Conservation (phyloP, 441 rosid species). For the Syzygium syzygioides region DNA sequence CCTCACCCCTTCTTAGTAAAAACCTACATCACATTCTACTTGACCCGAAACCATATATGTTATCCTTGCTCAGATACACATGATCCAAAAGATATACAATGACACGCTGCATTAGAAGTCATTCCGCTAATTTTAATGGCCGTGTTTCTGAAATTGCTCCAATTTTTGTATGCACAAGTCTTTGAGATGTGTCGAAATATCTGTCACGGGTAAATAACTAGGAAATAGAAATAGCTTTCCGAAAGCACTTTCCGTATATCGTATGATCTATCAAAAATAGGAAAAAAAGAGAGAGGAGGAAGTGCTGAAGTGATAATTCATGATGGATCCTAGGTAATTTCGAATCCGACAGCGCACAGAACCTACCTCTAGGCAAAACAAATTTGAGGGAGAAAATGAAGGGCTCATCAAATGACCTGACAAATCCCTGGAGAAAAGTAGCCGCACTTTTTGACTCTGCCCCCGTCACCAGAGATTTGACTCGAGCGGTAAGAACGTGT, state of each 20-base stretch:
- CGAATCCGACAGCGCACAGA: background rate
- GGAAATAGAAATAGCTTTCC: background rate
- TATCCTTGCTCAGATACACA: background rate
- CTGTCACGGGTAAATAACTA: background rate
- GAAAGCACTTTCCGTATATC: background rate
- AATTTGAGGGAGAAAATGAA: background rate
- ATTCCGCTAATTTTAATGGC: background rate
- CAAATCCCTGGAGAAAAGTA: background rate
- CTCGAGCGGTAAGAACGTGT: background rate
- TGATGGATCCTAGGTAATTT: background rate
- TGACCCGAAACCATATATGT: rapidly evolving
- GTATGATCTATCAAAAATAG: background rate
- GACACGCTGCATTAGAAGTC: background rate
- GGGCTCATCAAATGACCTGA: background rate
- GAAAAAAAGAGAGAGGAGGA: rapidly evolving
- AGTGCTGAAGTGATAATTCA: background rate
- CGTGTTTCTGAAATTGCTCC: background rate
- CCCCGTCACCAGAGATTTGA: background rate
- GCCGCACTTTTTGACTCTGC: background rate
- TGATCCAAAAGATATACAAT: background rate
- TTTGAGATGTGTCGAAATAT: background rate
- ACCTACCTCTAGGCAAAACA: background rate
- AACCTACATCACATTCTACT: background rate
- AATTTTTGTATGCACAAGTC: background rate
- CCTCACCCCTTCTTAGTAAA: background rate